Base-by-base conservation (phyloP, 2,329 filamentous ascomycete species). In the Parastagonospora nodorum region DNA sequence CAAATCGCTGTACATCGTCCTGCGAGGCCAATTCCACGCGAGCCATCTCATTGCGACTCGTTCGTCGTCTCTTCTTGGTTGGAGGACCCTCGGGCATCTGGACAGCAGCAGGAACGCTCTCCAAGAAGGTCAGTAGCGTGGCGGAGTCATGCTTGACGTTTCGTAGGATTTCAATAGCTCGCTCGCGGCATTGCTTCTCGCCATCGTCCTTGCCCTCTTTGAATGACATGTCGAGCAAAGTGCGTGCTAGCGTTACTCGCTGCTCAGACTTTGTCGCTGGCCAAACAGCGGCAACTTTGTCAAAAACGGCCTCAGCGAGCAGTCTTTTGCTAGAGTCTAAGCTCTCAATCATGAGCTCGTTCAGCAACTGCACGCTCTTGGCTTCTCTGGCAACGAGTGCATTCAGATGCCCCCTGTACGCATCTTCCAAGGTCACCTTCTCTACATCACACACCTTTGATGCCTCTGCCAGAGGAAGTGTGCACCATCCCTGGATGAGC, bases 61-160 rank as follows among this genome's bases (percentile, higher is more conserved):
- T 90, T 48, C 91, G 84, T 65, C 91, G 85, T 55, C 90, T 82
- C 78, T 96, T 96, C 57, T 87, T 87, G 1, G 88, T 83, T 8
- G 89, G 88, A 10, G 86, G 84, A 48, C 87, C 85, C 40, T 86
- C 86, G 36, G 88, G 85, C 73, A 92, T 82, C 62, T 88, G 85
- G 2, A 86, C 82, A n/a, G 87, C 84, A 11, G 85, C 86, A 50
- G 90, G 88, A 35, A 96, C 82, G 27, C 84, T 86, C 57, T 89
- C 83, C 7, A 96, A 76, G 73, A 96, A 90, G 41, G 82, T 80
- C 1, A 85, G 77, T 8, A 97, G 81, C 19, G 90, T 86, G 28
- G 86, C 79, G 0, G 89, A 90, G 2, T 89, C 86, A 33, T 96
- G 80, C n/a, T 86, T 79, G 7, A 95, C 82, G 50, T 82, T 85